phyloP scores from a whole-genome alignment of 2,329 filamentous ascomycete genomes.

The Keithomyces neogunnii region DNA sequence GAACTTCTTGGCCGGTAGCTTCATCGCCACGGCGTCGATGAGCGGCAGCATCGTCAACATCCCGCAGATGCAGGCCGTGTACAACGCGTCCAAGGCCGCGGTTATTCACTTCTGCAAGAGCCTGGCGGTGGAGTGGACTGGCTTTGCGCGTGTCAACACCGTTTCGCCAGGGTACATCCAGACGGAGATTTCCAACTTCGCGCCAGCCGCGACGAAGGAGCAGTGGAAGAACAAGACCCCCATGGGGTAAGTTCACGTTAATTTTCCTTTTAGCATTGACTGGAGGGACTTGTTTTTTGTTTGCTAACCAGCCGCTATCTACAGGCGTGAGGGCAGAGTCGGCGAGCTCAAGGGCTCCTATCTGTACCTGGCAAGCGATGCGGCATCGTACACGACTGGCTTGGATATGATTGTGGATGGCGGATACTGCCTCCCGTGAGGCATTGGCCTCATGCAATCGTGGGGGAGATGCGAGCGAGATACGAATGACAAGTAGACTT shows the following conservation, averaged over 20 bases:
- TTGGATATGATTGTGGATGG: slow-evolving; percentile 68
- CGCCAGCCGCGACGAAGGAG: slow-evolving; percentile 56
- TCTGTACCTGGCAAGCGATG: slow-evolving; percentile 73
- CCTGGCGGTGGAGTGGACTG: slow-evolving; percentile 68
- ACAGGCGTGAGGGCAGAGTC: slow-evolving; percentile 58
- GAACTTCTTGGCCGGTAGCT: slow-evolving; percentile 56
- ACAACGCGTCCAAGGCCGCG: slow-evolving; percentile 65
- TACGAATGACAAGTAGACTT: background rate
- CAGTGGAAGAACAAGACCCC: slow-evolving; percentile 74
- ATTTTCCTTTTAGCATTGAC: slow-evolving; percentile 6
- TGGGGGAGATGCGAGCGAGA: background rate
- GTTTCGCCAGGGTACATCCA: slow-evolving; percentile 69
- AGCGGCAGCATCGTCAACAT: slow-evolving; percentile 71
- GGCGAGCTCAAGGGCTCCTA: slow-evolving; percentile 78
- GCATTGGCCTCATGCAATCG: background rate
- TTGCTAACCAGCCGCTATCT: background rate
- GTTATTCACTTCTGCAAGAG: slow-evolving; percentile 55
- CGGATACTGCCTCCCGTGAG: slow-evolving; percentile 52
- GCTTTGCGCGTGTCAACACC: slow-evolving; percentile 64
- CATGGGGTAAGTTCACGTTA: slow-evolving; percentile 46
- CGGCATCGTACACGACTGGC: slow-evolving; percentile 74
- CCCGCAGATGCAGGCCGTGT: slow-evolving; percentile 65
- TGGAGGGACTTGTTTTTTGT: background rate
- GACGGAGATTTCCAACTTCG: slow-evolving; percentile 63
- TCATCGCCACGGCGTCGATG: slow-evolving; percentile 74